Base-by-base conservation (phyloP, 768 basidiomycete species). In the Boletus fagicola region DNA sequence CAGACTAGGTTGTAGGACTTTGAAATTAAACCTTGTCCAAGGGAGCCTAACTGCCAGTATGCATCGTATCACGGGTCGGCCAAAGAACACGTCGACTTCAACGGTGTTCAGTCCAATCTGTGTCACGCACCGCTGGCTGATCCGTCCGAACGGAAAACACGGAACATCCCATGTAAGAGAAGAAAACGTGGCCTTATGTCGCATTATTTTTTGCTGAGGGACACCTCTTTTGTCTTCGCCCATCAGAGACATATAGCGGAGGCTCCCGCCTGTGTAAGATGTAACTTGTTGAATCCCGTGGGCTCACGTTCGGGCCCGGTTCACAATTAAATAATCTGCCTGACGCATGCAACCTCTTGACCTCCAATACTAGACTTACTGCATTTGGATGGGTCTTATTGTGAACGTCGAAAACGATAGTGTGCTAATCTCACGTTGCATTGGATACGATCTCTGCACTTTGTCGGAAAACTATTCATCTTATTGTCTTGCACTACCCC, bases 401-500 rank as follows among this genome's bases (percentile, higher is more conserved):
- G 68, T 68, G 11, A 46, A 38, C 1, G 42, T 31, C 18, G 18
- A 33, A 57, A 56, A 51, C 22, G 13, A 53, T 3, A n/a, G n/a
- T 8, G 20, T 31, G 3, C 24, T 47, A 15, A 35, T 55, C 59
- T 47, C 68, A 61, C 63, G 51, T 36, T 15, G 38, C 5, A 39
- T 43, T 53, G 33, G 33, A 43, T 43, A 45, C 30, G 7, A 15
- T 31, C 16, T 11, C 1, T 30, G 22, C 12, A 31, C 9, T n/a
- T 11, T 28, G 24, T 35, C 16, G 15, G n/a, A 26, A n/a, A n/a
- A n/a, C 11, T 0, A 35, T 18, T 5, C 43, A 13, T 50, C 57
- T 62, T 69, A 69, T 69, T 69, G 68, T 69, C 35, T 43, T 39
- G 57, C 12, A 18, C 40, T 58, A 5, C 63, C 49, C 12, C n/a